These are phyloP conservation scores for Neurospora africana DNA, from an alignment of 495 filamentous ascomycete genomes.

Conservation along the genomic window DNA sequence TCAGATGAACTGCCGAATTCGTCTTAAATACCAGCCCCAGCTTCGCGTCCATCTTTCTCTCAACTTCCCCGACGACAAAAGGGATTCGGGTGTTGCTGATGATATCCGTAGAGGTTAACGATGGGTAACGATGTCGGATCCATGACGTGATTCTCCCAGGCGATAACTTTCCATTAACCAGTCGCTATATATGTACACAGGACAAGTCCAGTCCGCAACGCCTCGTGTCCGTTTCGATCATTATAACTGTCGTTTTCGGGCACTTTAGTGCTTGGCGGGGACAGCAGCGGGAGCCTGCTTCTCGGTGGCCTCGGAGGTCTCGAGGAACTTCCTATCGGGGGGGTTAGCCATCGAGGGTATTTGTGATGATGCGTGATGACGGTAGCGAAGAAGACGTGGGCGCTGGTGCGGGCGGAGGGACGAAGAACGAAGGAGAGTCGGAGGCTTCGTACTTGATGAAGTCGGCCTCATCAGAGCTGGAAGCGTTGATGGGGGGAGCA, in stretches of 20 bases:
- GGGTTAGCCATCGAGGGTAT: constrained; percentile 16
- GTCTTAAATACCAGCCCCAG: background rate
- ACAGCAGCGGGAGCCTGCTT: constrained; percentile 37
- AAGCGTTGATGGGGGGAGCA: constrained; percentile 76
- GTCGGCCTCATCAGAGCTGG: constrained; percentile 84
- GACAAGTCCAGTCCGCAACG: constrained; percentile 3
- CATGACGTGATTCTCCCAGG: background rate
- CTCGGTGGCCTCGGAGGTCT: constrained; percentile 57
- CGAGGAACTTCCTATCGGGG: constrained; percentile 61
- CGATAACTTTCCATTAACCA: constrained; percentile 11
- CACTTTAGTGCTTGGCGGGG: constrained; percentile 44
- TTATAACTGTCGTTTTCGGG: constrained; percentile 9
- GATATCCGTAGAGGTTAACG: background rate
- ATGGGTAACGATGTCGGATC: background rate
- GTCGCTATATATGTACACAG: constrained; percentile 20
- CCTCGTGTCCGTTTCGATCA: background rate
- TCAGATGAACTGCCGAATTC: background rate
- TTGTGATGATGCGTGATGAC: background rate
- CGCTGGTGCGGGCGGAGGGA: background rate
- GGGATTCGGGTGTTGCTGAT: background rate
- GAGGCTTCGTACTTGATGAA: constrained; percentile 81
- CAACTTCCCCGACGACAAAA: too few relatives aligned
- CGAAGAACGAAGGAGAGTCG: background rate
- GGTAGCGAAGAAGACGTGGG: background rate
- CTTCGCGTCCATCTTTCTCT: background rate